Conservation (phyloP, 2,329 filamentous ascomycete genomes). For the Phyllosticta citribraziliensis region DNA sequence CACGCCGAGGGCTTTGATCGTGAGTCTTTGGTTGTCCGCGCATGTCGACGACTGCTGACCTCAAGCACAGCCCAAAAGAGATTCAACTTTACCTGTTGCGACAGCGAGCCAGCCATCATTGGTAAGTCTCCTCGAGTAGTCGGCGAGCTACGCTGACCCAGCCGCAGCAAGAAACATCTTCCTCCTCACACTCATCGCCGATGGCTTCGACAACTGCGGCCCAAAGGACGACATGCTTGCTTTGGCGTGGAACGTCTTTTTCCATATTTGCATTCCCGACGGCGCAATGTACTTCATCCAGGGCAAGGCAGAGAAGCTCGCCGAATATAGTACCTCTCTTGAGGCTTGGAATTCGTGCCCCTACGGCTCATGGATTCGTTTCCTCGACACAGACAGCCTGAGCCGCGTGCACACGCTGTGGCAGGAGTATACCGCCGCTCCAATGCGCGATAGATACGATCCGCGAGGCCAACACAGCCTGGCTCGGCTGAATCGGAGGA, state of each 20-base stretch:
- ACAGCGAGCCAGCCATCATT: conserved; percentile 39
- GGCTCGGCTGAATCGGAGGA: neutral
- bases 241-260: conserved; percentile 45
- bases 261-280: conserved; percentile 40
- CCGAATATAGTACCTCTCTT: conserved; percentile 26
- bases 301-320: conserved; percentile 38
- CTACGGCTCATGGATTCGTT: conserved; percentile 39
- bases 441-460: neutral
- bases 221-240: neutral
- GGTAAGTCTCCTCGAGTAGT: conserved; percentile 25
- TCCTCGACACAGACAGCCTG: conserved; percentile 42
- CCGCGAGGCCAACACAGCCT: neutral
- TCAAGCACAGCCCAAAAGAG: neutral
- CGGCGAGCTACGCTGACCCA: neutral
- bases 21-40: neutral
- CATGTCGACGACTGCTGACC: neutral
- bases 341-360: conserved; percentile 35
- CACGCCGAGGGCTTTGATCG: neutral
- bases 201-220: conserved; percentile 21
- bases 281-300: conserved; percentile 28
- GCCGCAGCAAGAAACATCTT: conserved; percentile 42
- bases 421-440: conserved; percentile 21
- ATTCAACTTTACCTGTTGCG: conserved; percentile 47
- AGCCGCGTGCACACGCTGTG: conserved; percentile 33
- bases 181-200: conserved; percentile 42